Evolutionary conservation across 208 protist species (phyloP), one percentile per base, ranked within the genome.

Genomic region (Leishmania amazonensis): DNA sequence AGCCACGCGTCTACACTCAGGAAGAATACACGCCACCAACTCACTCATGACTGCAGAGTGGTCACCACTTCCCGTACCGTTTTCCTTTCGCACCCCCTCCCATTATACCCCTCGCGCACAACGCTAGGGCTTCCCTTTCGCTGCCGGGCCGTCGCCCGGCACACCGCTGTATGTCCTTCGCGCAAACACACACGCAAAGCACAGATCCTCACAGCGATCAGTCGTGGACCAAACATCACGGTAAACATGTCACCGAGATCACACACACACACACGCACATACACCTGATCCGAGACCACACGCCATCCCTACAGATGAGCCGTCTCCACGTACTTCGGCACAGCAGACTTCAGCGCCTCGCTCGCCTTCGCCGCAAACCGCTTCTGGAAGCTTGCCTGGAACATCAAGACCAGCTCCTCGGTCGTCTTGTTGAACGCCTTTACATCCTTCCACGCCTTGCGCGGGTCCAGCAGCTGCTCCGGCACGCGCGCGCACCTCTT

Each of bases 331-430:
- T 90, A 92, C 81, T 91, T 88, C 31, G 97, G 97, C 72, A 97
- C 96, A 51, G 95, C 95, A 28, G 81, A 84, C 73, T 97, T 88
- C 70, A 98, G 89, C 72, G 95, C 93, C 17, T 87, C 62, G 28
- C 90, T 88, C 73, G 93, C 93, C 83, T 94, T 97, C 62, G 93
- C 79, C 21, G 89, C 90, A 83, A 97, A 99, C 83, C 97, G 93
- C 71, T 88, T 81, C 83, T 92, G 67, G 83, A 99, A 99, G 94
- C 98, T 99, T 45, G 94, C 84, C 81, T 91, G 89, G 90, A 99
- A 99, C 84, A 99, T 90, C 13, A n/a, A 75, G 11, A 97, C 92
- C 0, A 99, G 91, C 80, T 99, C 94, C 51, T 94, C 87, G 24
- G 95, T 81, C n/a, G 89, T 92, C 31, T 65, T 58, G 71, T 94